phyloP scores from a whole-genome alignment of 129 eudicot genomes.

The Calendula officinalis region DNA sequence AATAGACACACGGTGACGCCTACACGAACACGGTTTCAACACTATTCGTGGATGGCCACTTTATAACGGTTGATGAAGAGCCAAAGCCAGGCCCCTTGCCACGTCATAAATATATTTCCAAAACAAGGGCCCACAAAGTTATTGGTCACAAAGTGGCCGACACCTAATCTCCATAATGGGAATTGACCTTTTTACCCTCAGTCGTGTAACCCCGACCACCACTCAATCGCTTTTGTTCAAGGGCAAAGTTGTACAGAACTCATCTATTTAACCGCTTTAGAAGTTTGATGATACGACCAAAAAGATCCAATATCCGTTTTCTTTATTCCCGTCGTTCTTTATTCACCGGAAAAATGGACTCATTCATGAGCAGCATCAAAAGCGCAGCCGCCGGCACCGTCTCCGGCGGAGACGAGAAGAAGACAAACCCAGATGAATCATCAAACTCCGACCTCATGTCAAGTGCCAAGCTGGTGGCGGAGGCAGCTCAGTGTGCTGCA shows the following conservation, averaged over 20 bases:
- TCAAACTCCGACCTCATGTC: slow-evolving; percentile 36
- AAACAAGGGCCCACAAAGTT: not conserved
- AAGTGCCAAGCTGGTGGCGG: slow-evolving; percentile 58
- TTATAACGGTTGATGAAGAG: slow-evolving; percentile 8
- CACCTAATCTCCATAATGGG: not conserved
- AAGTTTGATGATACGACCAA: not conserved
- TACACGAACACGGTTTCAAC: slow-evolving; percentile 6
- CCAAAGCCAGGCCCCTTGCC: not conserved
- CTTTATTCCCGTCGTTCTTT: not conserved
- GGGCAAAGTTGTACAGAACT: slow-evolving; percentile 22
- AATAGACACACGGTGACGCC: not conserved
- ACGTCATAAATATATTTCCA: not conserved
- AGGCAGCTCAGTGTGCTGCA: slow-evolving; percentile 46
- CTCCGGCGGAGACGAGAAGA: slow-evolving; percentile 24
- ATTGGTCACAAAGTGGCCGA: slow-evolving; percentile 21
- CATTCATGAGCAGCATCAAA: slow-evolving; percentile 27
- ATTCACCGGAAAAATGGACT: slow-evolving; percentile 26
- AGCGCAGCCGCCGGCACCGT: slow-evolving; percentile 19
- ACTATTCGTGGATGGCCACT: not conserved
- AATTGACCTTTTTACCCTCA: slow-evolving; percentile 22
- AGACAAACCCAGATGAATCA: slow-evolving; percentile 8
- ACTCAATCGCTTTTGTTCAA: not conserved
- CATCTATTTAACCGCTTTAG: slow-evolving; percentile 4
- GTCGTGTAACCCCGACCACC: slow-evolving; percentile 6
- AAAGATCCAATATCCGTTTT: not conserved